Percentiles rank a stretch among this genome's conserved stretches.
phyloP scores from a whole-genome alignment of 2,329 filamentous ascomycete genomes.

The Colletotrichum tropicicola region DNA sequence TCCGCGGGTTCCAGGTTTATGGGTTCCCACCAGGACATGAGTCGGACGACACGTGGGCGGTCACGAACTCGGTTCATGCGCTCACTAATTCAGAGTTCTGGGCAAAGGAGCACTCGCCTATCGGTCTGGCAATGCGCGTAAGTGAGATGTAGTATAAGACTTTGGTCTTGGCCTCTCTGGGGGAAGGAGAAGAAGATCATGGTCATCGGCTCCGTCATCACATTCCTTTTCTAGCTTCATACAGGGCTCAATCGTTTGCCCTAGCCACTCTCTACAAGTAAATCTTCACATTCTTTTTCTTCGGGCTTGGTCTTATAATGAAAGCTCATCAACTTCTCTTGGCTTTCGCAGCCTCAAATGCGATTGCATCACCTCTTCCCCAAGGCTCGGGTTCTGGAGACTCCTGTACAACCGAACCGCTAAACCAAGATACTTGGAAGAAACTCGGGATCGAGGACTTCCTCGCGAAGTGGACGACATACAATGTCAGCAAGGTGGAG shows the following conservation, averaged over 20 bases:
- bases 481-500: not conserved
- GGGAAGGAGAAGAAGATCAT: not conserved
- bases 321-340: not conserved
- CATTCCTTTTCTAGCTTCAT: not conserved
- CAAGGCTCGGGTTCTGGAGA: not conserved
- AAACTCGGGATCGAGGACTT: conserved; percentile 2
- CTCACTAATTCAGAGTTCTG: too few relatives aligned
- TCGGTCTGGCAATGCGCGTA: not conserved
- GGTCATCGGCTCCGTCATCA: not conserved
- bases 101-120: too few relatives aligned
- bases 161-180: not conserved
- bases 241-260: not conserved
- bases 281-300: not conserved
- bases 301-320: not conserved
- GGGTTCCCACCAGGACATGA: not conserved
- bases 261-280: not conserved
- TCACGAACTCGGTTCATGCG: not conserved
- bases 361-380: not conserved
- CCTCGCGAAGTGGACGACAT: not conserved
- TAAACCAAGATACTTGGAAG: not conserved
- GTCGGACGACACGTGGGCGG: not conserved
- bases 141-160: not conserved
- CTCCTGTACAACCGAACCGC: not conserved
- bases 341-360: not conserved
- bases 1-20: not conserved